phyloP scores from a whole-genome alignment of 2,329 filamentous ascomycete species.

The Ophiocordyceps camponoti-leonardi region DNA sequence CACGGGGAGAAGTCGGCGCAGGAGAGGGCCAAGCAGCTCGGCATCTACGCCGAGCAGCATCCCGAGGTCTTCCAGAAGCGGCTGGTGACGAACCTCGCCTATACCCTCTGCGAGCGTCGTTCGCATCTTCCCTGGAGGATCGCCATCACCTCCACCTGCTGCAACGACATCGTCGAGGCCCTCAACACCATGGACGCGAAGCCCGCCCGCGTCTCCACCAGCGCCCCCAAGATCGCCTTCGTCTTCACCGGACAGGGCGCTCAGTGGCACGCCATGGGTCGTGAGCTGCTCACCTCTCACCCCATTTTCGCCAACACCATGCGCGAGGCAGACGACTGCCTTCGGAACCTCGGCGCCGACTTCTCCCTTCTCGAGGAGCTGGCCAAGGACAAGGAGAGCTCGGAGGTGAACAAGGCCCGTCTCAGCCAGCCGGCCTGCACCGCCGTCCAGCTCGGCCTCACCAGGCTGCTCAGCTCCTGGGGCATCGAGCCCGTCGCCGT shows the following conservation, averaged over 20 bases:
- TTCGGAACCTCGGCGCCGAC: constrained; percentile 15
- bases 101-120: constrained; percentile 27
- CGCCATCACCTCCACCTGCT: constrained; percentile 24
- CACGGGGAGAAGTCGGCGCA: constrained; percentile 18
- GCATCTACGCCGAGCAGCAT: constrained; percentile 22
- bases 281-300: constrained; percentile 16
- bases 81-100: constrained; percentile 27
- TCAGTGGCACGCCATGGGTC: constrained; percentile 20
- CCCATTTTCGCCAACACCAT: constrained; percentile 17
- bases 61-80: constrained; percentile 23
- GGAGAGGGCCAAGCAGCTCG: constrained; percentile 12
- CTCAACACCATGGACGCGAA: constrained; percentile 16
- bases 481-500: constrained; percentile 21
- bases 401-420: constrained; percentile 18
- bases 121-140: constrained; percentile 25
- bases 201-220: constrained; percentile 4
- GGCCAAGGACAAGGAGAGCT: constrained; percentile 13
- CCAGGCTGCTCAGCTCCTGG: constrained; percentile 24
- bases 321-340: constrained; percentile 12
- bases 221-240: constrained; percentile 11
- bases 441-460: constrained; percentile 29
- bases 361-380: constrained; percentile 22
- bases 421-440: constrained; percentile 27
- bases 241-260: constrained; percentile 24
- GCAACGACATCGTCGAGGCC: constrained; percentile 24